Evolutionary conservation across 331 rosid genomes (phyloP), one percentile per base, ranked within the genome.

Genomic region (Telfairia occidentalis): DNA sequence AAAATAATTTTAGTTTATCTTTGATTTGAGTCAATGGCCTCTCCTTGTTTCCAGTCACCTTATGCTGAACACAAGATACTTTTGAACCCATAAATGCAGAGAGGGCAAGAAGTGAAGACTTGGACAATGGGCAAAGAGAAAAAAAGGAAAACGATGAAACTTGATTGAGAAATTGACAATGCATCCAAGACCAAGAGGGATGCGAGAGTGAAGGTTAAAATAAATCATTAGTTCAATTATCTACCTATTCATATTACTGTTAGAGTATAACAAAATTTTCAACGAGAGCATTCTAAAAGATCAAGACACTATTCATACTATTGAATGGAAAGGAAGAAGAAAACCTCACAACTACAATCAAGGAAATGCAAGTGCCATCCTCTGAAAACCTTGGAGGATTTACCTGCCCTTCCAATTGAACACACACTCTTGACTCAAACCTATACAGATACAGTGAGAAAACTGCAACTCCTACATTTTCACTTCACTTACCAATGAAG

Each of bases 291-390:
- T 15, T 15, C 4, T 12, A 12, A 26, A 57, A 71, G 61, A 43
- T 19, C 71, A 63, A 63, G 72, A 38, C 45, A 34, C 45, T 63
- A 63, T 64, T 37, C 71, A 64, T 10, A 65, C 28, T 69, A 43
- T 64, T 69, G 57, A 43, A 24, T 69, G 74, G 52, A 69, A 69
- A 12, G 40, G 57, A 13, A 69, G 57, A 71, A 46, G 75, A 71
- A 30, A 67, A 40, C 37, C 59, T 71, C 75, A 70, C 75, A 28
- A 46, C 46, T 70, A 70, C 75, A 43, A 70, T 46, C 74, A 54
- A 67, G 73, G 74, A 43, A 45, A 48, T 71, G 60, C 59, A 71
- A 71, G 75, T 71, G 75, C 60, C 29, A 71, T 48, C 75, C 75
- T 71, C 58, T 29, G 8, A 29, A 29, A 71, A 7, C 75, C 43